Conservation (phyloP, 129 eudicot genomes). For the Sambucus nigra region DNA sequence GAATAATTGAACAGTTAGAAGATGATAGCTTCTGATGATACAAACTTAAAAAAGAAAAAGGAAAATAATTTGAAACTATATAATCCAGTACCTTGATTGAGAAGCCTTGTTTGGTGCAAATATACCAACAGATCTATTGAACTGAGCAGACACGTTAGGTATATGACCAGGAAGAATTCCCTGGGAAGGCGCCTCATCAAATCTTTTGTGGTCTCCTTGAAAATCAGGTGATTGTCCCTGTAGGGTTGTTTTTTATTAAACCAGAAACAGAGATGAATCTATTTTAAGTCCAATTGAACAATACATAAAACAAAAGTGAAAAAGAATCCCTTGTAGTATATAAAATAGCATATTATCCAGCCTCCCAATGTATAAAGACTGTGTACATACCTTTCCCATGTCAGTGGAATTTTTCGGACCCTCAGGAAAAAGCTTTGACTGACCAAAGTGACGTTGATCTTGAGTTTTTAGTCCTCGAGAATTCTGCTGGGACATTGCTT, state of each 20-base stretch:
- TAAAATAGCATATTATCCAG: slow-evolving; percentile 13
- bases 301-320: too few species aligned
- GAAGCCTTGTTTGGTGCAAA: slow-evolving; percentile 30
- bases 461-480: slow-evolving; percentile 31
- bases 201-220: slow-evolving; percentile 38
- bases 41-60: too few species aligned
- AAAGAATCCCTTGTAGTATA: too few species aligned
- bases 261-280: too few species aligned
- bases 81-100: slow-evolving; percentile 51
- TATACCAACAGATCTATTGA: slow-evolving; percentile 34
- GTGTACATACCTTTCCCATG: slow-evolving; percentile 24
- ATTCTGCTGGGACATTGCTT: slow-evolving; percentile 35
- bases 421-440: slow-evolving; percentile 33
- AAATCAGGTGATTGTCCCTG: slow-evolving; percentile 36
- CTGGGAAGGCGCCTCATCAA: slow-evolving; percentile 36
- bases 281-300: too few species aligned
- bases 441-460: slow-evolving; percentile 29
- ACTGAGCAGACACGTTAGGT: slow-evolving; percentile 28
- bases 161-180: slow-evolving; percentile 40
- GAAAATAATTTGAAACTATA: too few species aligned
- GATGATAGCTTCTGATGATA: too few species aligned
- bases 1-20: too few species aligned
- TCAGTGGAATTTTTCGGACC: slow-evolving; percentile 20
- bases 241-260: too few species aligned
- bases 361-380: neutral